A percentile compares a stretch with the other conserved stretches of the same genome.
Evolutionary conservation across 768 basidiomycete species (phyloP).

Genomic region (Serendipita sp.): DNA sequence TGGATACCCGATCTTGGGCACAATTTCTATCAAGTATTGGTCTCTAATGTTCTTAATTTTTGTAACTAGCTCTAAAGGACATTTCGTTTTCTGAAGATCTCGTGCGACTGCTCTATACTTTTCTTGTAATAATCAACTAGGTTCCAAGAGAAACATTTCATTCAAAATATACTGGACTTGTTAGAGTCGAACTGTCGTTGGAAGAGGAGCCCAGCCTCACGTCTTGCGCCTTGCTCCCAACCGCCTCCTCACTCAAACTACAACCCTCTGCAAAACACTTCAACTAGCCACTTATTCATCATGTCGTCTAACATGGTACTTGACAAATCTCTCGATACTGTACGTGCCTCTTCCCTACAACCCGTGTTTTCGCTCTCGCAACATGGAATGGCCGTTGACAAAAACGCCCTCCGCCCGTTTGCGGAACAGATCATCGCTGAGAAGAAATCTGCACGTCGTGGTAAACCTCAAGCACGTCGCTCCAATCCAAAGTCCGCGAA

Average conservation of each 20-base stretch:
- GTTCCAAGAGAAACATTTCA: too few species aligned
- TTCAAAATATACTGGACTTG: too few species aligned
- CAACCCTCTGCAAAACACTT: background rate
- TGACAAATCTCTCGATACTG: constrained; percentile 78
- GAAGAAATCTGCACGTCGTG: constrained; percentile 4
- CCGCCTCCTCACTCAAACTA: background rate
- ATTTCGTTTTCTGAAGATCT: too few species aligned
- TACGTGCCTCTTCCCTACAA: constrained; percentile 33
- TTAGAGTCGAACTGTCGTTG: too few species aligned
- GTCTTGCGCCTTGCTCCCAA: too few species aligned
- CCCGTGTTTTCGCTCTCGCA: constrained; percentile 32
- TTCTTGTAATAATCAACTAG: too few species aligned
- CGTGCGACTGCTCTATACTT: too few species aligned
- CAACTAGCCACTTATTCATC: background rate
- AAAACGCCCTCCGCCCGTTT: background rate
- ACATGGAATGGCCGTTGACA: constrained; percentile 15
- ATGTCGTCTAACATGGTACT: constrained; percentile 26
- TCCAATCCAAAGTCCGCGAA: background rate
- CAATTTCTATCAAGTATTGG: constrained; percentile 1
- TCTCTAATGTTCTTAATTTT: too few species aligned
- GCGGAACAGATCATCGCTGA: constrained; percentile 9
- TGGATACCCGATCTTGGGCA: background rate
- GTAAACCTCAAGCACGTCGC: constrained; percentile 8
- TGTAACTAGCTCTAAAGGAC: too few species aligned
- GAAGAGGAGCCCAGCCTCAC: too few species aligned